Base-by-base conservation (phyloP, 306 rosid genomes). In the Castanopsis chinensis region DNA sequence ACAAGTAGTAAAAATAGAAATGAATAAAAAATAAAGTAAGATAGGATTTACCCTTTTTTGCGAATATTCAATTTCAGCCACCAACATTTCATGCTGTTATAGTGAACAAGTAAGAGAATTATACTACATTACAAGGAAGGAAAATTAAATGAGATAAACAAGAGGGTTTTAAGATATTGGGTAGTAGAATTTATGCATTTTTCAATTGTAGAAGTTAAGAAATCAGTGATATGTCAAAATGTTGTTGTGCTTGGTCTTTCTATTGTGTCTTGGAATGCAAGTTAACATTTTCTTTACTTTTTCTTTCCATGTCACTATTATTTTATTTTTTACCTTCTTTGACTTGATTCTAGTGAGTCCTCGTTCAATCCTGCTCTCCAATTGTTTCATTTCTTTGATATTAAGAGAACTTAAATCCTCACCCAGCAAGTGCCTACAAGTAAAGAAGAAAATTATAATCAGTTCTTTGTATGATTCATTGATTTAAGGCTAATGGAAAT, bases 321-420 rank as follows among this genome's bases (percentile, higher is more conserved):
- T 49, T 49, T 49, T 49, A 3, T 49, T 0, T 30, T 41, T 52
- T 84, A 94, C 97, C 93, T 94, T 94, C 89, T 91, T 94, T 69
- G 97, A 91, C 81, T 92, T 88, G 88, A 94, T 91, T 84, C 99
- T 88, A 28, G 90, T 78, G 56, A 94, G 82, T 80, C 92, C 97
- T 81, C 95, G 88, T 84, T 94, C 99, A 79, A 94, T 93, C 79
- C 94, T 91, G 64, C 87, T 92, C 88, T 94, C 97, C 45, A 94
- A 79, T 81, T 94, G 99, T 88, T 94, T 94, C 5, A 91, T 92
- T 64, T 94, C 97, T 81, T 94, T 94, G 67, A 94, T 90, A 3
- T 84, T 88, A 35, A 94, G 83, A 60, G 93, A 82, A 89, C 92
- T 86, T 84, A 92, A 81, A 59, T 92, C 88, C 82, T 92, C 99